phyloP scores from a whole-genome alignment of 805 yeast species.

The Wickerhamiella dianesei region DNA sequence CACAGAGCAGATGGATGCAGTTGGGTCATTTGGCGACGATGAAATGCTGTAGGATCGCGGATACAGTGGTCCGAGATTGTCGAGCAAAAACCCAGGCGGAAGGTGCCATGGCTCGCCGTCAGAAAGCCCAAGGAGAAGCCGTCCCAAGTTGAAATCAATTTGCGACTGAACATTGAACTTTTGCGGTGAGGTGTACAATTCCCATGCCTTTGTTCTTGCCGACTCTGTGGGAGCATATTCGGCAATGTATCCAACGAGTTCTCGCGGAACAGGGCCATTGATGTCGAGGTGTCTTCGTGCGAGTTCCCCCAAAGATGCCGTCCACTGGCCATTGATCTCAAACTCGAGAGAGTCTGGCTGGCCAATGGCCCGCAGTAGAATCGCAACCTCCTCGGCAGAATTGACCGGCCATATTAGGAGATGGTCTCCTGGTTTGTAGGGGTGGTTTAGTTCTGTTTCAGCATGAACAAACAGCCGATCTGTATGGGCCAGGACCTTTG shows the following conservation, averaged over 20 bases:
- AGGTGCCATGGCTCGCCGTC: constrained; percentile 50
- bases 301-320: constrained; percentile 45
- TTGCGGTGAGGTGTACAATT: constrained; percentile 42
- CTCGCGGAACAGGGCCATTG: constrained; percentile 70
- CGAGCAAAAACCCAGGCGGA: constrained; percentile 60
- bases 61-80: constrained; percentile 51
- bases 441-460: constrained; percentile 44
- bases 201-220: constrained; percentile 29
- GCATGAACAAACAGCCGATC: constrained; percentile 38
- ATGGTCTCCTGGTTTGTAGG: constrained; percentile 78
- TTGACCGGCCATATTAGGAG: constrained; percentile 80
- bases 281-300: constrained; percentile 65
- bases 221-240: constrained; percentile 53
- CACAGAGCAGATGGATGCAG: constrained; percentile 62
- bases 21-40: constrained; percentile 46
- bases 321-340: constrained; percentile 35
- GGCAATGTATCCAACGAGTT: constrained; percentile 46
- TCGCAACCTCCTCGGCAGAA: constrained; percentile 43
- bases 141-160: constrained; percentile 49
- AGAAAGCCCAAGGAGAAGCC: constrained; percentile 45
- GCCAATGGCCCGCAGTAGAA: constrained; percentile 42
- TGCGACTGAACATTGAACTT: constrained; percentile 43
- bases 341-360: constrained; percentile 29
- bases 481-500: constrained; percentile 1
- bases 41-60: constrained; percentile 82